Percentiles rank a stretch among this genome's conserved stretches.
Conservation (phyloP, 805 yeast species). For the Saccharomycopsis oosterbeekiorum region DNA sequence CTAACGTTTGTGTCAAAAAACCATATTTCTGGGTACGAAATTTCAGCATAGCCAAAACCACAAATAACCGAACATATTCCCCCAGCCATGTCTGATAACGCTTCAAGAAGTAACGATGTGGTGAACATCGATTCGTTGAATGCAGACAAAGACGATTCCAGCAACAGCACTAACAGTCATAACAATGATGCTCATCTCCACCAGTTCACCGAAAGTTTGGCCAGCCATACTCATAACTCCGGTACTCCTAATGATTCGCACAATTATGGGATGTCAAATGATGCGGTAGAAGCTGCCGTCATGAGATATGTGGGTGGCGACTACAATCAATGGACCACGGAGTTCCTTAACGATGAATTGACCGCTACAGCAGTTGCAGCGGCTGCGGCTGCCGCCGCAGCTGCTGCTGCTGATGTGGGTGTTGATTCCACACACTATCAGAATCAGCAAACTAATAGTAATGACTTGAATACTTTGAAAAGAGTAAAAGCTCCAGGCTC, state of each 20-base stretch:
- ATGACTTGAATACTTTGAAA: conserved; percentile 12
- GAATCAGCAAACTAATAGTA: conserved; percentile 1
- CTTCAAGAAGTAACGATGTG: neutral
- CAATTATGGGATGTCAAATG: conserved; percentile 20
- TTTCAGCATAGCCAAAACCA: neutral
- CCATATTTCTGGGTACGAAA: neutral
- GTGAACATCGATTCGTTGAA: neutral
- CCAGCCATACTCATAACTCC: neutral
- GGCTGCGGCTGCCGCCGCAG: neutral
- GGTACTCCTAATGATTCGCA: neutral
- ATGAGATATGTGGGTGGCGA: conserved; percentile 58
- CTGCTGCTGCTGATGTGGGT: conserved; percentile 1
- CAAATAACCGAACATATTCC: neutral
- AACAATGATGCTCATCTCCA: neutral
- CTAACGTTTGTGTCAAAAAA: conserved; percentile 1
- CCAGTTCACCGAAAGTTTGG: neutral
- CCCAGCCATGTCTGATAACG: neutral
- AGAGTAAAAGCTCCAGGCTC: conserved; percentile 19
- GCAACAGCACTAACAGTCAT: neutral
- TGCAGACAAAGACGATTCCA: neutral
- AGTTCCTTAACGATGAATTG: conserved; percentile 36
- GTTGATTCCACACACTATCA: neutral
- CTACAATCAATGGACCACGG: conserved; percentile 36
- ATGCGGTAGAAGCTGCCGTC: conserved; percentile 68
- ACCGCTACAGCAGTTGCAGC: conserved; percentile 9